Conservation (phyloP, 2,329 filamentous ascomycete genomes). For the Ceratocystis albifundus region DNA sequence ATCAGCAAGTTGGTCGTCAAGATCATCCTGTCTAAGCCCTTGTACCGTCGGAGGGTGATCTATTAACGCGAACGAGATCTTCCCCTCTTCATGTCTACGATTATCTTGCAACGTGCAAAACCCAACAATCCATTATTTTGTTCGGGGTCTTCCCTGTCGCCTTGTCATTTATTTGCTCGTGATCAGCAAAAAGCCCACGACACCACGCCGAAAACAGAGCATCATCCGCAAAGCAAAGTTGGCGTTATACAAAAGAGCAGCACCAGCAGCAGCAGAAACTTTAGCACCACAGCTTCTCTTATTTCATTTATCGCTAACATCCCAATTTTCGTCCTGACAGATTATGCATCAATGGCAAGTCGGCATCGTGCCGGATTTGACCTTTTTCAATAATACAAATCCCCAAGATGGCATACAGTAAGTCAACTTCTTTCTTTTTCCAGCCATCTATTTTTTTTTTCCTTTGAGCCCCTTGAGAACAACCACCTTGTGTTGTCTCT, state of each 20-base stretch:
- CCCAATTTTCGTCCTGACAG: slow-evolving; percentile 28
- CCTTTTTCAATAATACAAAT: slow-evolving; percentile 41
- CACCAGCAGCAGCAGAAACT: not conserved
- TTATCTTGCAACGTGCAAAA: not conserved
- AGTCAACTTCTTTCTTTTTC: slow-evolving; percentile 32
- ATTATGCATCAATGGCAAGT: slow-evolving; percentile 53
- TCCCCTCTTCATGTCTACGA: not conserved
- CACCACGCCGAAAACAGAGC: not conserved
- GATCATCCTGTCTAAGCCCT: too few relatives aligned
- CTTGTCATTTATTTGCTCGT: not conserved
- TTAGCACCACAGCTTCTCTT: not conserved
- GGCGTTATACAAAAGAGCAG: not conserved
- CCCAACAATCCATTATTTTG: not conserved
- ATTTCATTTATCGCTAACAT: not conserved
- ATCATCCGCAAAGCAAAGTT: not conserved
- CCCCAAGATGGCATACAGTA: slow-evolving; percentile 48
- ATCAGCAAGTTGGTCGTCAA: not conserved
- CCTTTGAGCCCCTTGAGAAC: slow-evolving; percentile 28
- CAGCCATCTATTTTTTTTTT: slow-evolving; percentile 26
- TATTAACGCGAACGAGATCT: not conserved
- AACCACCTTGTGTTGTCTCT: slow-evolving; percentile 15
- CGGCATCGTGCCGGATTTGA: slow-evolving; percentile 49
- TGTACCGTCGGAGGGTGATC: not conserved
- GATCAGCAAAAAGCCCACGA: not conserved
- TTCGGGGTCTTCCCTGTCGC: not conserved